Base-by-base conservation (phyloP, 345 rosid genomes). In the Raphanus sativus region DNA sequence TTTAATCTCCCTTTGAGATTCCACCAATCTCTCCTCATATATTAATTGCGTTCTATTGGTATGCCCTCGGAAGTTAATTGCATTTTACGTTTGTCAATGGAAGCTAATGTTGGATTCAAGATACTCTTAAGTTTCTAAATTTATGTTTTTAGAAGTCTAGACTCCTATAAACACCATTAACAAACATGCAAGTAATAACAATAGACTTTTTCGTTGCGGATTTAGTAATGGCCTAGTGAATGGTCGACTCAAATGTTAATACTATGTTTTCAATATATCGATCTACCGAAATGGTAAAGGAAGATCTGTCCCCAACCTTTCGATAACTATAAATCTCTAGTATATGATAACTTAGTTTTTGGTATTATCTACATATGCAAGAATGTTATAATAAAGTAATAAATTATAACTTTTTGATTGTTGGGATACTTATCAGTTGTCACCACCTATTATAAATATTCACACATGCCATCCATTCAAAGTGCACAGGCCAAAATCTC, bases 21-120 rank as follows among this genome's bases (percentile, higher is more conserved):
- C 17, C 54, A 76, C 40, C 9, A 33, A 34, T 50, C 16, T 10
- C 29, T 61, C 54, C 24, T 50, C 74, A 24, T 24, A 48, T 45
- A 61, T 48, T 33, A 48, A 69, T 48, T 69, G 63, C 56, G 12
- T 75, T 61, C 8, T 8, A 67, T 17, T 75, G 33, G 60, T 42
- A 13, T 62, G 8, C 30, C 30, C 50, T 28, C n/a, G 40, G 13
- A 62, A 60, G 28, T 15, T 40, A 28, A 59, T 71, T 71, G 42
- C 75, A 61, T 42, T 71, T 40, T 71, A 29, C 65, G 1, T 15
- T 71, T 63, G 5, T 59, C 42, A 71, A 15, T 40, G 12, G 42
- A 34, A 61, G 3, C 17, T 40, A 52, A 52, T 52, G 58, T 5
- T 15, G 58, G 21, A 48, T 48, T 48, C 54, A 48, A 45, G 6